Evolutionary conservation across 441 rosid genomes (phyloP), one percentile per base, ranked within the genome.

Genomic region (Euphorbia corollata): DNA sequence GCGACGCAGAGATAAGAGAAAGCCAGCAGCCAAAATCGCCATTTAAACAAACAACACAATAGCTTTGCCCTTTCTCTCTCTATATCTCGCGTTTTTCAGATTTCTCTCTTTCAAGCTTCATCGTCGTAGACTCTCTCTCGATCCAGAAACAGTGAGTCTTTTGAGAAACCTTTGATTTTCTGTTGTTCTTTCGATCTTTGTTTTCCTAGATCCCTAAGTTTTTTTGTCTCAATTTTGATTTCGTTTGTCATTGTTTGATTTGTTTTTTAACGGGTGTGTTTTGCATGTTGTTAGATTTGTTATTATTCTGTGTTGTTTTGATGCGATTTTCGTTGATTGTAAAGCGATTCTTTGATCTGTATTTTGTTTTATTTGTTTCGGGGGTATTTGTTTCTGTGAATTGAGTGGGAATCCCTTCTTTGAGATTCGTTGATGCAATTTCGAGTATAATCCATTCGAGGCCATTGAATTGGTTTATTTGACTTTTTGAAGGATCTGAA

Each of bases 21-120:
- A 69, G 51, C 61, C 54, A 68, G 80, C 69, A 71, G 80, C 82
- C 72, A 39, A 67, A 78, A 65, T 68, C 70, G 32, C 71, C 74
- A 72, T 64, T 73, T 60, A 62, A 70, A 22, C 68, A 54, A 62
- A 63, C 24, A 12, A 56, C 66, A 71, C 57, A 12, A 60, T 36
- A 36, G 45, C 66, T 18, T 64, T 58, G 72, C 70, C 67, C 78
- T 73, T 68, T 68, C 68, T 80, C 77, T 73, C 77, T 68, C 23
- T 55, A 43, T 32, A 23, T 62, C 53, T 22, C 65, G 66, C 57
- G 78, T 74, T 68, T 71, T 64, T 45, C 73, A 2, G 53, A 54
- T 68, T 61, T 59, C 23, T 11, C 9, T 64, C 54, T 6, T 24
- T 27, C 59, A 61, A 6, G 38, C 51, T 70, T 75, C 82, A 69